Evolutionary conservation across 345 rosid species (phyloP), one percentile per base, ranked within the genome.

Genomic region (Raphanus raphanistrum): DNA sequence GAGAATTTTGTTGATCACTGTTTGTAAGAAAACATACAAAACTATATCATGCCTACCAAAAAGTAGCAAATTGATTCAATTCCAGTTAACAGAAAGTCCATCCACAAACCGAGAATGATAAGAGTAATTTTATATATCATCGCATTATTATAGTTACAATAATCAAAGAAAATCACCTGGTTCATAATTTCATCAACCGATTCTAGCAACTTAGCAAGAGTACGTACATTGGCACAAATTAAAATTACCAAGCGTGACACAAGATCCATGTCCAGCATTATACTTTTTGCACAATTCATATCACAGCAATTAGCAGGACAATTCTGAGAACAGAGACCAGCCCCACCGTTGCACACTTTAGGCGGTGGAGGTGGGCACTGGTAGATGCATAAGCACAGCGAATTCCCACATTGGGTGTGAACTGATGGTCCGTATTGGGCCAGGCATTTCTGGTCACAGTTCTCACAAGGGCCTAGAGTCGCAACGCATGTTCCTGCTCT

Each of bases 211-310:
- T 3, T 60, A 21, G 26, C 82, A 79, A 38, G 79, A 66, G 4
- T 79, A 79, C 13, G 61, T 8, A 2, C 82, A 79, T 79, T 74
- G 82, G 57, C 79, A 80, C 25, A 80, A 63, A 57, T 8, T 41
- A 62, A 0, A 0, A 7, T 7, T 41, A 29, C 68, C 82, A 57
- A 80, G 35, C 13, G 29, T 10, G 6, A 5, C 5, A 64, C 82
- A 80, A 74, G 5, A 36, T 21, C 82, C 82, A 38, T n/a, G 61
- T 7, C 79, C 82, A 70, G 36, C 59, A 1, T 0, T 0, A 63
- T 8, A 74, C 10, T 69, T 74, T 54, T 9, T 55, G 67, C 71
- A 3, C 82, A 79, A 0, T 21, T 70, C 26, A 1, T 0, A 28
- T 69, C 32, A 38, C 82, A 80, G 33, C 79, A 80, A 0, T 17